A percentile compares a stretch with the other conserved stretches of the same genome.
Conservation (phyloP, 805 yeast genomes). For the Hanseniaspora guilliermondii region DNA sequence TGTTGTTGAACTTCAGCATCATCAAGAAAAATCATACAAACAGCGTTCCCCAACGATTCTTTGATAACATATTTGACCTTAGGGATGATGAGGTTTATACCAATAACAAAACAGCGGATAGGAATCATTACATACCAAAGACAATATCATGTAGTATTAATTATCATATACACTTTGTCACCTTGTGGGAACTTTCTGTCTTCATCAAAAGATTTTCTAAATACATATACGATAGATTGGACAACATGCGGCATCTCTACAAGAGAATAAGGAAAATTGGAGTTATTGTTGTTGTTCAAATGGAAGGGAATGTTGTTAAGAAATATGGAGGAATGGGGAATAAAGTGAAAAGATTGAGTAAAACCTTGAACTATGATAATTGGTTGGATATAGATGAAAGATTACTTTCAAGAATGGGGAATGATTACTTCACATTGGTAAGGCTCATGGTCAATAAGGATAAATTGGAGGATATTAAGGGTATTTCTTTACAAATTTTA, state of each 20-base stretch:
- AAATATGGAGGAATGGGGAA: constrained; percentile 12
- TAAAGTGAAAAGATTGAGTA: neutral
- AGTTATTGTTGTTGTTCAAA: neutral
- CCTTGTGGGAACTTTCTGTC: constrained; percentile 2
- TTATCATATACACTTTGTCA: constrained; percentile 2
- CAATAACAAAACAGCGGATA: neutral
- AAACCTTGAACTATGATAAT: neutral
- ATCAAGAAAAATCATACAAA: neutral
- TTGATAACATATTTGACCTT: neutral
- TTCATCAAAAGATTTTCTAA: constrained; percentile 4
- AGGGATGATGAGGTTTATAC: neutral
- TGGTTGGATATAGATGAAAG: neutral
- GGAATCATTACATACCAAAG: constrained; percentile 2
- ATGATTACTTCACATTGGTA: neutral
- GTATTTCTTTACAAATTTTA: constrained; percentile 5
- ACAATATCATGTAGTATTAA: constrained; percentile 5
- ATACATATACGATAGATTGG: neutral
- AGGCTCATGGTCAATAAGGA: neutral
- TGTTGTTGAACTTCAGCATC: neutral
- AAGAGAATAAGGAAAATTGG: constrained; percentile 3
- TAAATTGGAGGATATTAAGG: constrained; percentile 3
- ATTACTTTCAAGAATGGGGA: neutral
- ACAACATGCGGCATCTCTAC: neutral
- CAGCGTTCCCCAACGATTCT: neutral
- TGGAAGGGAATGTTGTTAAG: constrained; percentile 1